Evolutionary conservation across 768 basidiomycete species (phyloP), one percentile per base, ranked within the genome.

Genomic region (Phaffia australis): DNA sequence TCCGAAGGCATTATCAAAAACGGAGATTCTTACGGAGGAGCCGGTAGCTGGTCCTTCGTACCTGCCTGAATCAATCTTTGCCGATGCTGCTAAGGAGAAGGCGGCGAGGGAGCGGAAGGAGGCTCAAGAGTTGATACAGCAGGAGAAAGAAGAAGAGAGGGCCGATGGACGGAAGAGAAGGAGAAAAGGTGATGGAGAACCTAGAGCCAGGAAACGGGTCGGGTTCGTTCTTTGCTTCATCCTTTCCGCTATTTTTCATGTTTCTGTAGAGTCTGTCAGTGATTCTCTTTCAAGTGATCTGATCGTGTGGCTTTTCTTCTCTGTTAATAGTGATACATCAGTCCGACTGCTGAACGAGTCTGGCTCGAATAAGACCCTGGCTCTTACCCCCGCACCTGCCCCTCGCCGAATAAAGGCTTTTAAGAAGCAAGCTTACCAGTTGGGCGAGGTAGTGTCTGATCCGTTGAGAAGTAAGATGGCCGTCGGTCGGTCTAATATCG

Each of bases 1-100:
- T 27, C 50, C 52, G 25, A 55, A 63, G 5, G 54, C 55, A 16
- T 23, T 23, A 29, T 25, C 63, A 8, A 42, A 52, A 1, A 5
- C 60, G 16, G 27, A 48, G 6, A 47, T n/a, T 21, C 21, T 30
- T 23, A 7, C 30, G 2, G 25, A 42, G n/a, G 19, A 52, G 35
- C 47, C 54, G 52, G 29, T 56, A n/a, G 15, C 47, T 56, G 63
- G 50, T 23, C 63, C 63, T 21, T 32, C 52, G 23, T 64, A 64
- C 63, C 63, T 64, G 3, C 63, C 63, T 4, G 63, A 64, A 23
- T 54, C 55, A 54, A n/a, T 64, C 23, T 64, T 64, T 48, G 42
- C 50, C 21, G 32, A 32, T 2, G 63, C 63, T 16, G 63, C 50
- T 27, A 25, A 14, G 16, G 55, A 51, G 19, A 27, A 56, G 23